Percentiles rank a stretch among this genome's conserved stretches.
Conservation (phyloP, 805 yeast genomes). For the Saccharomycopsis guyanensis region DNA sequence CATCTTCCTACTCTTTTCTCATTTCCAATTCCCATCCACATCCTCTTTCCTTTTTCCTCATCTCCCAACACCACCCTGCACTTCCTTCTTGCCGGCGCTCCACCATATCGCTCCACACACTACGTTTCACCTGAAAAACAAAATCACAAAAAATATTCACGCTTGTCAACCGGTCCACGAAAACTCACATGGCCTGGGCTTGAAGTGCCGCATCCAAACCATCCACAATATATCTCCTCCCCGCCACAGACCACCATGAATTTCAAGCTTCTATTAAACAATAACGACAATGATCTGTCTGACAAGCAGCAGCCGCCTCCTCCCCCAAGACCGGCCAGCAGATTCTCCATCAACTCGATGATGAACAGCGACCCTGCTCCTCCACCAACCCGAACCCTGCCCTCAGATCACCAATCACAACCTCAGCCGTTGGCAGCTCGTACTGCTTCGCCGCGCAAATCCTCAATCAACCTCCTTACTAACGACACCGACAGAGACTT, state of each 20-base stretch:
- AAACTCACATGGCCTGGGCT: too few species aligned
- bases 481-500: constrained; percentile 40
- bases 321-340: neutral
- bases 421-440: neutral
- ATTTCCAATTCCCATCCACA: too few species aligned
- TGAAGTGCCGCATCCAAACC: too few species aligned
- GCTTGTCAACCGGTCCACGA: too few species aligned
- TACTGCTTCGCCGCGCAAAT: neutral
- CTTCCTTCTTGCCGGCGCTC: too few species aligned
- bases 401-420: neutral
- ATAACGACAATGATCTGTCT: neutral
- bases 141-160: too few species aligned
- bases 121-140: too few species aligned
- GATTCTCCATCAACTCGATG: constrained; percentile 5
- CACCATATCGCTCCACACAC: too few species aligned
- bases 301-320: constrained; percentile 2
- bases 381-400: neutral
- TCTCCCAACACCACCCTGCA: too few species aligned
- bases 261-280: constrained; percentile 5
- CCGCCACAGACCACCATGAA: constrained; percentile 1
- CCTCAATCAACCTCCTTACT: constrained; percentile 27
- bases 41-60: too few species aligned
- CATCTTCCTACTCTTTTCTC: too few species aligned
- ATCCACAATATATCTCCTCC: too few species aligned
- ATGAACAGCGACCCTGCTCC: neutral